Percentiles rank a stretch among this genome's conserved stretches.
These are phyloP conservation scores for Glycyrrhiza uralensis DNA, from an alignment of 306 rosid species.

Conservation along the genomic window DNA sequence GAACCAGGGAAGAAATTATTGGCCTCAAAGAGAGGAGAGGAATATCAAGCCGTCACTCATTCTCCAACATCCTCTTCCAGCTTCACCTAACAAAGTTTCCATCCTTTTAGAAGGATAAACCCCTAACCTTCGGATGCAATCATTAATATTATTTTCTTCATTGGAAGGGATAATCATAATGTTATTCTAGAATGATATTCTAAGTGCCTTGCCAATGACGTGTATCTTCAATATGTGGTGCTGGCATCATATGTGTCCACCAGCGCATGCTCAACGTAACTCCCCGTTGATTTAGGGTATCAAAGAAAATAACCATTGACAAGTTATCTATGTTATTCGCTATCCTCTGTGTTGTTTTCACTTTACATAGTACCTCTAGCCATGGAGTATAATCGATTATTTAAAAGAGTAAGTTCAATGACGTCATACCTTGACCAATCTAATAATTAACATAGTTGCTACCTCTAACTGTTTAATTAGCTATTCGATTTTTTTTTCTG, in stretches of 20 bases:
- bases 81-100: slow-evolving; percentile 68
- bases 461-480: background rate
- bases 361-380: background rate
- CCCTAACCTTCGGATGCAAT: slow-evolving; percentile 68
- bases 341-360: slow-evolving; percentile 10
- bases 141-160: slow-evolving; percentile 41
- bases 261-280: slow-evolving; percentile 31
- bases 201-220: slow-evolving; percentile 57
- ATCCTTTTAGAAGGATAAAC: slow-evolving; percentile 40
- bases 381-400: background rate
- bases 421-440: slow-evolving; percentile 10
- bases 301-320: background rate
- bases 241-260: slow-evolving; percentile 37
- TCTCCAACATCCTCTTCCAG: slow-evolving; percentile 62
- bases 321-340: background rate
- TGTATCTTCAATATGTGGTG: slow-evolving; percentile 37
- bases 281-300: slow-evolving; percentile 63
- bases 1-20: slow-evolving; percentile 42
- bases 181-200: slow-evolving; percentile 46
- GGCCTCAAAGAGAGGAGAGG: slow-evolving; percentile 49
- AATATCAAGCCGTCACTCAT: slow-evolving; percentile 98
- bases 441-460: background rate
- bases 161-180: slow-evolving; percentile 35
- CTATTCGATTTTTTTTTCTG: background rate
- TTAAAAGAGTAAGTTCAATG: background rate